Evolutionary conservation across 2,329 filamentous ascomycete species (phyloP).

Genomic region (Pseudogymnoascus sp.): DNA sequence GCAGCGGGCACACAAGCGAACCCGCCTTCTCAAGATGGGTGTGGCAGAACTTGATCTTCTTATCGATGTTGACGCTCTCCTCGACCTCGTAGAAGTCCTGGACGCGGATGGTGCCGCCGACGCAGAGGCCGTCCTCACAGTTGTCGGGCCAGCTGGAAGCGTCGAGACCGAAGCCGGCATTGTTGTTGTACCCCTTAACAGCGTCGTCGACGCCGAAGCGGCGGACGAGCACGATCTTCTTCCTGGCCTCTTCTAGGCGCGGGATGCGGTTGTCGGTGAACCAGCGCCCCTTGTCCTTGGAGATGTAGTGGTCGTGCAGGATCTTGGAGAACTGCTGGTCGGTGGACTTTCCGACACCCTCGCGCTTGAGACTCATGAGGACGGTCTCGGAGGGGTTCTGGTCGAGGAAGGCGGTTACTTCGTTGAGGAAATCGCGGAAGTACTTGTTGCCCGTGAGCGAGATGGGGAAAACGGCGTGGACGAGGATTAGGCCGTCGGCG

Average conservation of each 20-base stretch:
- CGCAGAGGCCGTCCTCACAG: slow-evolving; percentile 64
- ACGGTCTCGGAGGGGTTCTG: slow-evolving; percentile 73
- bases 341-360: slow-evolving; percentile 72
- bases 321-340: slow-evolving; percentile 73
- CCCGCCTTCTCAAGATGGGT: slow-evolving; percentile 71
- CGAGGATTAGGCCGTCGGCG: slow-evolving; percentile 67
- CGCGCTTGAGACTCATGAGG: slow-evolving; percentile 82
- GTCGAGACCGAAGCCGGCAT: slow-evolving; percentile 53
- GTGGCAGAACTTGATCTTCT: slow-evolving; percentile 68
- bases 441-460: slow-evolving; percentile 74
- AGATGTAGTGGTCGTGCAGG: slow-evolving; percentile 65
- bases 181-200: slow-evolving; percentile 42
- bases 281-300: slow-evolving; percentile 55
- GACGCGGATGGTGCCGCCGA: slow-evolving; percentile 68
- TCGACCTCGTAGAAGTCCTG: slow-evolving; percentile 93
- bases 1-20: slow-evolving; percentile 41
- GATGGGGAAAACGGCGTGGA: slow-evolving; percentile 86
- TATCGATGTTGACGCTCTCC: slow-evolving; percentile 65
- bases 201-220: slow-evolving; percentile 63
- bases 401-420: slow-evolving; percentile 68
- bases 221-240: slow-evolving; percentile 76
- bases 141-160: slow-evolving; percentile 78
- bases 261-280: slow-evolving; percentile 73
- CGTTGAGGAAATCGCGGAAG: slow-evolving; percentile 64
- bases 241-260: slow-evolving; percentile 68